A percentile compares a stretch with the other conserved stretches of the same genome.
These are phyloP conservation scores for Myxozyma geophila DNA, from an alignment of 805 yeast species.

Conservation along the genomic window DNA sequence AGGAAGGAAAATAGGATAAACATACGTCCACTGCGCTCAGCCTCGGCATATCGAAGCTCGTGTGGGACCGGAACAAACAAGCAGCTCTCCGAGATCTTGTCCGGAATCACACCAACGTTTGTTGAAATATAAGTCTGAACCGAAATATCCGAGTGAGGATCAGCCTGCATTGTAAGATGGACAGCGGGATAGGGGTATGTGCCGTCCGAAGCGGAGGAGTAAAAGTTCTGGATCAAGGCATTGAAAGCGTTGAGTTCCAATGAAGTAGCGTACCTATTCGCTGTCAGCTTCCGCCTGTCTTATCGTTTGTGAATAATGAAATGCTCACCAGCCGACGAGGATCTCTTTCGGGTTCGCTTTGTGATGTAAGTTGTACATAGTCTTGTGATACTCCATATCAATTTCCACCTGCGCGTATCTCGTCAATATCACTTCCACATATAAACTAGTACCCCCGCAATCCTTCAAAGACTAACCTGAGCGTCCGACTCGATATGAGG, in stretches of 20 bases:
- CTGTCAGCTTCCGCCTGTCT: not conserved
- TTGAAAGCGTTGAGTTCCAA: constrained; percentile 69
- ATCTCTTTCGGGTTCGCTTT: constrained; percentile 77
- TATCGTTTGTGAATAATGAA: not conserved
- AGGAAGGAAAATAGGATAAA: constrained; percentile 32
- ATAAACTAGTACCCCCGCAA: not conserved
- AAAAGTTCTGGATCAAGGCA: constrained; percentile 80
- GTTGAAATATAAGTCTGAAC: constrained; percentile 81
- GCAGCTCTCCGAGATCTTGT: constrained; percentile 50
- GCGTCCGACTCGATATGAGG: constrained; percentile 79
- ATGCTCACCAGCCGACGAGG: constrained; percentile 84
- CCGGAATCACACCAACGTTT: constrained; percentile 60
- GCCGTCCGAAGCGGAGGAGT: constrained; percentile 66
- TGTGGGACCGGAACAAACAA: constrained; percentile 79
- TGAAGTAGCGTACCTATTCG: constrained; percentile 47
- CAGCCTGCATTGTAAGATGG: constrained; percentile 72
- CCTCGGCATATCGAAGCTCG: constrained; percentile 58
- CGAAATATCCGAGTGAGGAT: constrained; percentile 54
- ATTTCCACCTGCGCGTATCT: constrained; percentile 55
- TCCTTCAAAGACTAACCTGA: constrained; percentile 45
- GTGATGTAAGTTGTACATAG: constrained; percentile 71
- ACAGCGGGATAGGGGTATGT: constrained; percentile 78
- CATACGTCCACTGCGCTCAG: constrained; percentile 65
- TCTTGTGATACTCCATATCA: constrained; percentile 74
- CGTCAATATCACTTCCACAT: not conserved